Evolutionary conservation across 2,329 filamentous ascomycete species (phyloP), one percentile per base, ranked within the genome.

Genomic region (Chaetoscypha palmicola): DNA sequence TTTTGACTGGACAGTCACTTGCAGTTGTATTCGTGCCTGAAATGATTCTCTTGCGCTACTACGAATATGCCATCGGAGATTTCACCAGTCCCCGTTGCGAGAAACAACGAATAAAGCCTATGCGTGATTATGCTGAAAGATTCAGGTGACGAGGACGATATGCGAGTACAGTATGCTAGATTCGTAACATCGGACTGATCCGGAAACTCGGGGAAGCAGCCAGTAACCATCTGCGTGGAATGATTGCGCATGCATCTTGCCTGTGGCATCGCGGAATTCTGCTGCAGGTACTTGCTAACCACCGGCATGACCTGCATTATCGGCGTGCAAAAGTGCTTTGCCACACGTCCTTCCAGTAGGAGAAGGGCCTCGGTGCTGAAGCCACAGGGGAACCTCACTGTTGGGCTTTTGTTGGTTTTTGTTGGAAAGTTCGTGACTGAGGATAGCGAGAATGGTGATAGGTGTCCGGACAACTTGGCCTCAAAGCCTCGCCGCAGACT

Each of bases 1-100:
- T n/a, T 32, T 40, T n/a, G 3, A 12, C 24, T 40, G 11, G 16
- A 21, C 24, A 23, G 28, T 19, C 28, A 19, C 12, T 41, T 16
- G 39, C 22, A 41, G 30, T 23, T 34, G 38, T 28, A 40, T 41
- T 41, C 28, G 28, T 32, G 39, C 39, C 30, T 34, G 12, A 41
- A 16, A 21, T 12, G 20, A 3, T 9, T 11, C n/a, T n/a, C n/a
- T 21, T 20, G 30, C 26, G 12, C 31, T 26, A 35, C 20, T n/a
- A 7, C 20, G 39, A 21, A 16, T 19, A 14, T 17, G 20, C 19
- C 22, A 7, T 20, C 21, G 28, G 31, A 24, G 14, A 17, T 33
- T 26, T 21, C 30, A 41, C 19, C 39, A 24, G 33, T 41, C 39
- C 39, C 23, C 39, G 14, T 41, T 26, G 39, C 22, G n/a, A n/a